Evolutionary conservation across 2,329 filamentous ascomycete species (phyloP), one percentile per base, ranked within the genome.

Genomic region (Colletotrichum truncatum): DNA sequence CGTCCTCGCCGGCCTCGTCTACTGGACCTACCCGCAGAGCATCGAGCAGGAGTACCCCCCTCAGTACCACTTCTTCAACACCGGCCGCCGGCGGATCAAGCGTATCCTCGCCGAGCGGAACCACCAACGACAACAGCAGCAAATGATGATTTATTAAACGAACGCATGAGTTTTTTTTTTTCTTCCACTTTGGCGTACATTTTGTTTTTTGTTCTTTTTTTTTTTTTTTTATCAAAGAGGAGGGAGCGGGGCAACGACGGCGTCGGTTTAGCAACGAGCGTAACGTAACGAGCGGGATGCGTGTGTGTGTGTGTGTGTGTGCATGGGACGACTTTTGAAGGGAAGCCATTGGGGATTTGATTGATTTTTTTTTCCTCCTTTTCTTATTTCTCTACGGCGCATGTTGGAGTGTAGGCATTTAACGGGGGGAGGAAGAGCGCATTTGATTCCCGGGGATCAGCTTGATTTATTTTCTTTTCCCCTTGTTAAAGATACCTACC

Each of bases 1-100:
- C 36, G 41, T 74, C 4, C 65, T 75, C 30, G 70, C 76, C 0
- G 70, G 73, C 1, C 60, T 80, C 25, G 75, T 80, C n/a, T 76
- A 79, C 48, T 81, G 78, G 77, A 80, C 78, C 5, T 80, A 82
- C 32, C 80, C 80, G 7, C 77, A 77, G 41, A 75, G 73, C 18
- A 70, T 80, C 4, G 76, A 80, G 62, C 78, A 80, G 59, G 74
- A 73, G 26, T 80, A 78, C 39, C 76, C 76, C 30, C 41, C 64
- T 9, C 64, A 64, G 28, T 66, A 66, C 26, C 60, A 66, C 25
- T 56, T 66, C 16, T 55, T 66, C 41, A 62, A 65, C 43, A 66
- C 63, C 21, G 63, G 63, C 43, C 49, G 63, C 11, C 63, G 63
- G 28, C 63, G 63, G 6, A 53, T 66, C 36, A 66, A 56, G 51